Evolutionary conservation across 1,139 yeast species (phyloP).

Genomic region (Petasospora fabianii): DNA sequence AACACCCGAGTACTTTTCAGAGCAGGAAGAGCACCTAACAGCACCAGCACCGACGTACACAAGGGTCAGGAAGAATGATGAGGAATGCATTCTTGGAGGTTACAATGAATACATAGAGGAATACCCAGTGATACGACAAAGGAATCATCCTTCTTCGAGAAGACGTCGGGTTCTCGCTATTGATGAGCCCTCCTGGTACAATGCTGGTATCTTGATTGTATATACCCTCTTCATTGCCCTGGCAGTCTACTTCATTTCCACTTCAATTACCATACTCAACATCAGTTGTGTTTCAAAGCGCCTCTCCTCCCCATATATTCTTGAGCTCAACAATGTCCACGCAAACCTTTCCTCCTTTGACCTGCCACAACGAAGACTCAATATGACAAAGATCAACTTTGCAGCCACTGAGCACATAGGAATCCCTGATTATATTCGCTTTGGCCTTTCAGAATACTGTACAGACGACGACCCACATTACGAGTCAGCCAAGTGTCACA

Average conservation of each 20-base stretch:
- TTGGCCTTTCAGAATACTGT: constrained; percentile 4
- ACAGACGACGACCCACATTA: constrained; percentile 7
- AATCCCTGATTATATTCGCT: constrained; percentile 5
- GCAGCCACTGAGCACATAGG: neutral
- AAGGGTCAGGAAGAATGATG: too few species aligned
- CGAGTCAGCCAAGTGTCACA: constrained; percentile 1
- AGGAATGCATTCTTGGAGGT: too few species aligned
- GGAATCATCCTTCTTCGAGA: too few species aligned
- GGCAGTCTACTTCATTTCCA: neutral
- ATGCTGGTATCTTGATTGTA: too few species aligned
- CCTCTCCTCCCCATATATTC: neutral
- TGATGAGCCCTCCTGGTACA: too few species aligned
- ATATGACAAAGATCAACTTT: neutral
- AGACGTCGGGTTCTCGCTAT: too few species aligned
- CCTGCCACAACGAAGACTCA: neutral
- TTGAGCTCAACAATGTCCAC: constrained; percentile 4
- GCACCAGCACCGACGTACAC: too few species aligned
- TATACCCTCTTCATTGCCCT: neutral
- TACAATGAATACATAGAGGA: too few species aligned
- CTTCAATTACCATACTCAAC: neutral
- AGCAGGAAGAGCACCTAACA: too few species aligned
- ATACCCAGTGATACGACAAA: too few species aligned
- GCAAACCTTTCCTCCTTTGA: constrained; percentile 2
- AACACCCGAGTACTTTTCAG: neutral
- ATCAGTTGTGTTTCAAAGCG: neutral